A percentile compares a stretch with the other conserved stretches of the same genome.
These are phyloP conservation scores for Lipomyces spencermartinsiae DNA, from an alignment of 805 yeast genomes.

Conservation along the genomic window DNA sequence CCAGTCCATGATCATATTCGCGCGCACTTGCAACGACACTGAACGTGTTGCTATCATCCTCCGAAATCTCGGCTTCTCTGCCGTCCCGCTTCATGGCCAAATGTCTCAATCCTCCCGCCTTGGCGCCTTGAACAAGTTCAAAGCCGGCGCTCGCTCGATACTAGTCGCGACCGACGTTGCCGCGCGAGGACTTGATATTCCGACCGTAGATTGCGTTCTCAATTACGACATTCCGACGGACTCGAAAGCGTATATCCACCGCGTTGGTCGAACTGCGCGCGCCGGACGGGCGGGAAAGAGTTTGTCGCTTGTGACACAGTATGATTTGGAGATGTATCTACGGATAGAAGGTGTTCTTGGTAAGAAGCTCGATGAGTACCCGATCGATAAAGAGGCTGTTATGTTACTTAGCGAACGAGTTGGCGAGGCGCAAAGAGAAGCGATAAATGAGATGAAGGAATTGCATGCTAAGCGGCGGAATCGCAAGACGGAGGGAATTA, in stretches of 20 bases:
- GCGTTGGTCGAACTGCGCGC: conserved; percentile 97
- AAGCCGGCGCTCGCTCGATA: conserved; percentile 87
- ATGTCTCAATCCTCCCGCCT: conserved; percentile 81
- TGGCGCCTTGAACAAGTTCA: conserved; percentile 92
- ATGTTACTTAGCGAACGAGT: conserved; percentile 82
- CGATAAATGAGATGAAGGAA: conserved; percentile 78
- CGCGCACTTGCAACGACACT: conserved; percentile 94
- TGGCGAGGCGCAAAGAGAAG: conserved; percentile 89
- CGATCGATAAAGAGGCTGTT: conserved; percentile 77
- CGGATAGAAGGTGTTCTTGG: conserved; percentile 86
- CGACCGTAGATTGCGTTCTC: conserved; percentile 95
- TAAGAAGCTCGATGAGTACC: conserved; percentile 85
- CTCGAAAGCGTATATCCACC: conserved; percentile 97
- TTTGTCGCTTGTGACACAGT: conserved; percentile 87
- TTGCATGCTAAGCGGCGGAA: conserved; percentile 57
- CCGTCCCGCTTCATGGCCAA: conserved; percentile 95
- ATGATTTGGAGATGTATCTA: conserved; percentile 85
- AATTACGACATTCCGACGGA: conserved; percentile 96
- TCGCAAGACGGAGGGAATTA: conserved; percentile 34
- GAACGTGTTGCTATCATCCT: conserved; percentile 86
- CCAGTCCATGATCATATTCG: conserved; percentile 85
- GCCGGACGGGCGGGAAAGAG: conserved; percentile 91
- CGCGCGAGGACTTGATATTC: conserved; percentile 99
- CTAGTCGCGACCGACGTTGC: conserved; percentile 99
- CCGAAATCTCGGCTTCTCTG: conserved; percentile 80